Conservation (phyloP, 768 basidiomycete genomes). For the Boletus tylopilopsis region DNA sequence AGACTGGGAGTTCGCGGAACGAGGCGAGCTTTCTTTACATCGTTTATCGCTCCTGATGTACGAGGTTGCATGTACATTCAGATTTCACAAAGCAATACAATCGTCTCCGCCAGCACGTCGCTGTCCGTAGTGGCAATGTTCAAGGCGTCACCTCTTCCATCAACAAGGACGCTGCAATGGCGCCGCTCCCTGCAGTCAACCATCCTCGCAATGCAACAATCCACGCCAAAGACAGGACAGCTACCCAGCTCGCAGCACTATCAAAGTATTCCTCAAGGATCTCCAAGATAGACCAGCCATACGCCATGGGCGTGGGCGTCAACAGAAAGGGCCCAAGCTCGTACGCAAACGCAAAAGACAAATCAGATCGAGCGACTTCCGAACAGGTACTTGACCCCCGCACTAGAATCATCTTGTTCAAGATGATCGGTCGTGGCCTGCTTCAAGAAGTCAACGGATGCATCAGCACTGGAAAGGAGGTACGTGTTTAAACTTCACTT, state of each 20-base stretch:
- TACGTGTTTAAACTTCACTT: conserved; percentile 27
- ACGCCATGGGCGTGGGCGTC: conserved; percentile 64
- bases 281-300: conserved; percentile 71
- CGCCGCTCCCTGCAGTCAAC: conserved; percentile 69
- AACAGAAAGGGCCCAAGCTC: conserved; percentile 93
- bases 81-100: conserved; percentile 99
- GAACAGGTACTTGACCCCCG: conserved; percentile 97
- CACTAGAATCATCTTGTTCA: conserved; percentile 91
- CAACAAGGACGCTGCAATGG: conserved; percentile 48
- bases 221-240: conserved; percentile 51
- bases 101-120: conserved; percentile 86
- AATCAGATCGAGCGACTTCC: conserved; percentile 92
- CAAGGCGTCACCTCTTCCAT: conserved; percentile 54
- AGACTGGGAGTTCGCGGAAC: conserved; percentile 83
- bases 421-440: conserved; percentile 90
- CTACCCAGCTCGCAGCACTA: conserved; percentile 70
- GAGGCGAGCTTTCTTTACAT: conserved; percentile 46
- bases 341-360: conserved; percentile 88
- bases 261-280: conserved; percentile 76
- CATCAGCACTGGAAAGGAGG: conserved; percentile 98
- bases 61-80: conserved; percentile 33
- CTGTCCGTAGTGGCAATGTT: conserved; percentile 70
- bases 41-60: not conserved
- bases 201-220: conserved; percentile 43
- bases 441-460: conserved; percentile 93